Evolutionary conservation across 345 rosid species (phyloP), one percentile per base, ranked within the genome.

Genomic region (Aethionema arabicum): DNA sequence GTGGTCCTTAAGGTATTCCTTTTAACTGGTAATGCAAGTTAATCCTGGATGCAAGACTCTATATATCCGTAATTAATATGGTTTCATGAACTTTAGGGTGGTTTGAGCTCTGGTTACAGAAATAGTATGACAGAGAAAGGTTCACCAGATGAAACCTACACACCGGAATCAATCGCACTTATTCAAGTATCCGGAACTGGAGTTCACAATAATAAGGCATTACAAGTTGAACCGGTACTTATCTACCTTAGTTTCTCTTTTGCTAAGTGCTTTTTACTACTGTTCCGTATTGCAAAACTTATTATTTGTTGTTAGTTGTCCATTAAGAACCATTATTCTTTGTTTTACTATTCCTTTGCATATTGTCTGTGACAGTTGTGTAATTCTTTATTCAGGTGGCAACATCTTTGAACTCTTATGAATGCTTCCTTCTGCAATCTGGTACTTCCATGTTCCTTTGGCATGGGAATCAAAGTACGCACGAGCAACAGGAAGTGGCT

Each of bases 351-450:
- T 15, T 54, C 21, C 40, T n/a, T 49, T 27, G 2, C 51, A 39
- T 53, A 43, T 37, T 32, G 31, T 32, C 32, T 48, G 46, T 67
- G 67, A 47, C 32, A 61, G 50, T 42, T 54, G 44, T 61, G 40
- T 41, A 65, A 11, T 64, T 68, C 36, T 75, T 69, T 68, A 45
- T 52, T 13, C 60, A 95, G 99, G 86, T 82, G 77, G 95, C 95
- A 52, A 72, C 95, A 15, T 88, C 91, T 54, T 77, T 95, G 77
- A 82, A 86, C 74, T 88, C 99, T 48, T 54, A 70, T 2, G 92
- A 90, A 67, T 95, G 97, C 70, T 90, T 85, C 74, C 84, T 91
- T 75, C 83, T 91, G 72, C 98, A 91, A 86, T 84, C 96, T 67
- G 98, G 96, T 51, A 82, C 98, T 35, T 77, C 90, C 57, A 14